Percentiles rank a stretch among this genome's conserved stretches.
phyloP scores from a whole-genome alignment of 441 rosid species.

The Gossypium gossypioides region DNA sequence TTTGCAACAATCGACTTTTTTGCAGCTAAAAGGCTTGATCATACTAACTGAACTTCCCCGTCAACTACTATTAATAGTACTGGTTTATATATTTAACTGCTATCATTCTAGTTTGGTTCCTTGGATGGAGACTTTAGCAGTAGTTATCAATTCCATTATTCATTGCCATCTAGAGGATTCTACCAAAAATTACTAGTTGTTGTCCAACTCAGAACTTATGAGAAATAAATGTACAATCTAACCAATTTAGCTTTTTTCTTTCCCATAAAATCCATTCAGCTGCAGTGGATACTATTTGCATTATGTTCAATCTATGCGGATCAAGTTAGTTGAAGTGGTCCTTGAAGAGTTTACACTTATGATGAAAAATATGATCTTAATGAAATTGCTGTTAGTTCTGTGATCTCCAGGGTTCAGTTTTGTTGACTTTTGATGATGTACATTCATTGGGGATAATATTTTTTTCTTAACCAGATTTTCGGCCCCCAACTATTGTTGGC shows the following conservation, averaged over 20 bases:
- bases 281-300: neutral
- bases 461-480: constrained; percentile 47
- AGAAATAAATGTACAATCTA: neutral
- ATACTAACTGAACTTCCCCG: neutral
- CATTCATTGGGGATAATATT: constrained; percentile 3
- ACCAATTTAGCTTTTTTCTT: neutral
- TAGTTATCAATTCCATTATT: neutral
- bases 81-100: neutral
- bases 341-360: neutral
- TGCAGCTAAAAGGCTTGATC: neutral
- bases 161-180: neutral
- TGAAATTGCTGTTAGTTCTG: neutral
- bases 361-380: neutral
- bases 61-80: neutral
- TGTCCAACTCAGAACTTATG: neutral
- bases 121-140: neutral
- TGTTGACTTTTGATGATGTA: neutral
- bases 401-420: neutral
- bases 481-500: constrained; percentile 37
- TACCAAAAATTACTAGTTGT: neutral
- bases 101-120: neutral
- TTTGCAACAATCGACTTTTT: neutral
- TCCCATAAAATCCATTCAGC: neutral
- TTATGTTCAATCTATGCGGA: neutral
- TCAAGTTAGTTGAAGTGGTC: neutral